Percentiles rank a stretch among this genome's conserved stretches.
These are phyloP conservation scores for Vaucheria bursata DNA, from an alignment of 352 stramenopile species.

Conservation along the genomic window DNA sequence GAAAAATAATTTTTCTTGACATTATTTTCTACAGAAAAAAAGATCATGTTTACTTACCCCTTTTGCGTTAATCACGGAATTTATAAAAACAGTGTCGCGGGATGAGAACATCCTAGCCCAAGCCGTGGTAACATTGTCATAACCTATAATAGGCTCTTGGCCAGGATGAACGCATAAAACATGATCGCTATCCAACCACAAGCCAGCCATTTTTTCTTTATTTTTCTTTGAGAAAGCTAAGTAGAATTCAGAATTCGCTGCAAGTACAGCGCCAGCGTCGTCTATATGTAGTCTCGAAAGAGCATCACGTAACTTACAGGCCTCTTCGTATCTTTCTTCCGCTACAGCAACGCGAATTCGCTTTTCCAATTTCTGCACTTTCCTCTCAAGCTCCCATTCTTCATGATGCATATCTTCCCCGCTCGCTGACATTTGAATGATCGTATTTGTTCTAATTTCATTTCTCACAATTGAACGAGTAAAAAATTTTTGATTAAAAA, in stretches of 20 bases:
- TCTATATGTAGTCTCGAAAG: conserved; percentile 36
- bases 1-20: background rate
- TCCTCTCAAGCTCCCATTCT: conserved; percentile 36
- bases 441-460: too few species aligned
- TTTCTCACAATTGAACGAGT: too few species aligned
- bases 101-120: conserved; percentile 29
- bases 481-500: too few species aligned
- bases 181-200: conserved; percentile 25
- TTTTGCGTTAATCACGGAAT: conserved; percentile 21
- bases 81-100: conserved; percentile 19
- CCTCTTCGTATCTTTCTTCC: conserved; percentile 27
- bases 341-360: conserved; percentile 13
- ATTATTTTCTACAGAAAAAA: background rate
- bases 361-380: conserved; percentile 25
- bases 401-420: conserved; percentile 10
- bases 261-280: conserved; percentile 27
- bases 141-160: conserved; percentile 19
- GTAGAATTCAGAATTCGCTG: conserved; percentile 38
- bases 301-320: background rate
- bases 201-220: conserved; percentile 16
- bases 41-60: conserved; percentile 8
- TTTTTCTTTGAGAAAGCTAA: conserved; percentile 22
- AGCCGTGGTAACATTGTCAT: conserved; percentile 14
- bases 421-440: too few species aligned
- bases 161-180: conserved; percentile 34